Evolutionary conservation across 352 stramenopile species (phyloP).

Genomic region (Phytophthora sp.): DNA sequence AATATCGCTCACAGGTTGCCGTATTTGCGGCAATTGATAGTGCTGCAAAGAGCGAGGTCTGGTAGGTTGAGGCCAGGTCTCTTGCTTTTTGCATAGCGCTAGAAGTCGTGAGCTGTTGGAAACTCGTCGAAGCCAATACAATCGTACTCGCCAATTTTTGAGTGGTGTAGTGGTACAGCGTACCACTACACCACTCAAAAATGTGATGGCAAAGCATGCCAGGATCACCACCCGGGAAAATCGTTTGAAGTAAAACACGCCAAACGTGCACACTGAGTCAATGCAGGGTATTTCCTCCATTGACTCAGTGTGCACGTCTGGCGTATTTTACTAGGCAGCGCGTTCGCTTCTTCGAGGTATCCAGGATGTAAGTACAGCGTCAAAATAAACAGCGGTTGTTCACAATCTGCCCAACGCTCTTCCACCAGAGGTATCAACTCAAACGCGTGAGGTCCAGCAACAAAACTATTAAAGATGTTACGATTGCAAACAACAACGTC

Average conservation of each 20-base stretch:
- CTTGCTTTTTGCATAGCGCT: not conserved
- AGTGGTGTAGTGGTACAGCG: too few relatives aligned
- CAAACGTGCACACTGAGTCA: not conserved
- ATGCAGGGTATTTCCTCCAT: too few relatives aligned
- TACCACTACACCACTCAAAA: not conserved
- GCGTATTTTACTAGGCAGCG: not conserved
- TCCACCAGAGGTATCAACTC: constrained; percentile 5
- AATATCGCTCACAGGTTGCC: constrained; percentile 14
- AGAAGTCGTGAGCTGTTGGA: not conserved
- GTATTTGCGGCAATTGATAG: constrained; percentile 18
- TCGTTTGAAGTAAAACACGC: constrained; percentile 9
- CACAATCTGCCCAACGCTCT: constrained; percentile 15
- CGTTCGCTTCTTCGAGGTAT: not conserved
- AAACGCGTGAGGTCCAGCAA: not conserved
- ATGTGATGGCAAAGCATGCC: constrained; percentile 5
- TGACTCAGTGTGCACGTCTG: too few relatives aligned
- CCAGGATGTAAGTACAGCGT: constrained; percentile 9
- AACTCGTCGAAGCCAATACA: not conserved
- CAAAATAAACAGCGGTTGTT: constrained; percentile 14
- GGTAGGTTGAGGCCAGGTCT: not conserved
- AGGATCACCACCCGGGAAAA: not conserved
- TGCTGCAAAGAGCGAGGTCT: not conserved
- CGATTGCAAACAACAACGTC: constrained; percentile 9
- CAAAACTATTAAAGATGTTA: constrained; percentile 11
- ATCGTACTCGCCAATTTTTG: not conserved